Conservation (phyloP, 2,329 filamentous ascomycete species). For the Clonostachys sp. region DNA sequence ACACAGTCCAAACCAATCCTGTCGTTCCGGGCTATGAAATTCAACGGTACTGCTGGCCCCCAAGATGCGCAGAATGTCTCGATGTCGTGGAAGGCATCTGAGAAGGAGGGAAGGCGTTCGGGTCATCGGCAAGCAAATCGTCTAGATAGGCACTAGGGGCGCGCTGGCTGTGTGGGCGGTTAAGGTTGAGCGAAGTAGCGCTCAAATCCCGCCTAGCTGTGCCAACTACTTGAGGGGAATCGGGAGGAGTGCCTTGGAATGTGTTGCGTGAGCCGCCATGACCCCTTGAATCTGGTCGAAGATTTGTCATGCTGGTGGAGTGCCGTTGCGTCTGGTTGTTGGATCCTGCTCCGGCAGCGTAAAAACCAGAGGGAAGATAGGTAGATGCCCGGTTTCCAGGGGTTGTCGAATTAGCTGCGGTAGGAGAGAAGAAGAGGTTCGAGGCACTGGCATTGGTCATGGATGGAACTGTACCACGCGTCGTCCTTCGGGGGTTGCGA, state of each 20-base stretch:
- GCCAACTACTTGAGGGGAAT: slow-evolving; percentile 53
- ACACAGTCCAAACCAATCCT: too few species aligned
- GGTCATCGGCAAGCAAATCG: slow-evolving; percentile 78
- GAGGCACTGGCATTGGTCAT: slow-evolving; percentile 53
- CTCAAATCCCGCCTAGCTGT: slow-evolving; percentile 44
- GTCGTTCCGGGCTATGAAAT: too few species aligned
- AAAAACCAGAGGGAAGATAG: slow-evolving; percentile 91
- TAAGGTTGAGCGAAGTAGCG: slow-evolving; percentile 63
- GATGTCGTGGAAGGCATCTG: slow-evolving; percentile 17
- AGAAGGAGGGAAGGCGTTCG: slow-evolving; percentile 41
- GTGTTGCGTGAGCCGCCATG: slow-evolving; percentile 36
- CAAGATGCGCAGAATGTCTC: too few species aligned
- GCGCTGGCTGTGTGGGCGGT: slow-evolving; percentile 53
- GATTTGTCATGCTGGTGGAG: slow-evolving; percentile 56
- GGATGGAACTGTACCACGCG: slow-evolving; percentile 46
- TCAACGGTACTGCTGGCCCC: too few species aligned
- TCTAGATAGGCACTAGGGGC: slow-evolving; percentile 89
- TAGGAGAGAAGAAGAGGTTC: slow-evolving; percentile 93
- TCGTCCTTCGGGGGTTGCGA: not conserved
- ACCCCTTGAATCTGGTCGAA: slow-evolving; percentile 54
- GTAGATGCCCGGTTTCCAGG: slow-evolving; percentile 64
- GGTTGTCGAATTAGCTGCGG: slow-evolving; percentile 62
- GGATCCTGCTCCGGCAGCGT: slow-evolving; percentile 63
- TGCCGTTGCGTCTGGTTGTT: slow-evolving; percentile 39
- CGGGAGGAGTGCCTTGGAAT: slow-evolving; percentile 52